A percentile compares a stretch with the other conserved stretches of the same genome.
Conservation (phyloP, 495 filamentous ascomycete species). For the Aspergillus ellipticus region DNA sequence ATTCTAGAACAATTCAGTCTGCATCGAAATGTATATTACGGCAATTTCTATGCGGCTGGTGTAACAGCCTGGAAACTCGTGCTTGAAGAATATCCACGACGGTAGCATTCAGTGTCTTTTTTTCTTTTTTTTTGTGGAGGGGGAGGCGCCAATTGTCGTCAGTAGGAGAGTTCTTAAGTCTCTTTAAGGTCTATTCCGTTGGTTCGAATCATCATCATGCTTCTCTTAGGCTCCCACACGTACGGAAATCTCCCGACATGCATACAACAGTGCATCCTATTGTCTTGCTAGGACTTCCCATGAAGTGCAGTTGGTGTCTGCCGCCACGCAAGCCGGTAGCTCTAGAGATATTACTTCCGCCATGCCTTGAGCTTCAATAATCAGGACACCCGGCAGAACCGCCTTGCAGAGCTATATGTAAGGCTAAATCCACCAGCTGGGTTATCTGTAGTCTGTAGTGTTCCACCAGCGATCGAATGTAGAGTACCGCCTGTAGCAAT, state of each 20-base stretch:
- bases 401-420: not conserved
- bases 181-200: too few species aligned
- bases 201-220: too few species aligned
- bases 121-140: too few species aligned
- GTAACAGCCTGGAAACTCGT: not conserved
- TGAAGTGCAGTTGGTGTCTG: not conserved
- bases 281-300: not conserved
- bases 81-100: not conserved
- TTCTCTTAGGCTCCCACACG: too few species aligned
- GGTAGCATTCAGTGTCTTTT: not conserved
- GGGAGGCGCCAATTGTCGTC: too few species aligned
- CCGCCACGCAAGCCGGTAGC: not conserved
- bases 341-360: too few species aligned
- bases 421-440: not conserved
- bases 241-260: too few species aligned
- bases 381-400: not conserved
- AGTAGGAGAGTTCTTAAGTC: too few species aligned
- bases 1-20: constrained; percentile 23
- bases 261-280: too few species aligned
- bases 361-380: not conserved
- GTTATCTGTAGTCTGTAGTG: too few species aligned
- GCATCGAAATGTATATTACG: constrained; percentile 29
- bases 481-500: too few species aligned
- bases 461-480: too few species aligned
- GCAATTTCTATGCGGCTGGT: constrained; percentile 5